phyloP scores from a whole-genome alignment of 1,284 basidiomycete species.

The Marasmius oreades region DNA sequence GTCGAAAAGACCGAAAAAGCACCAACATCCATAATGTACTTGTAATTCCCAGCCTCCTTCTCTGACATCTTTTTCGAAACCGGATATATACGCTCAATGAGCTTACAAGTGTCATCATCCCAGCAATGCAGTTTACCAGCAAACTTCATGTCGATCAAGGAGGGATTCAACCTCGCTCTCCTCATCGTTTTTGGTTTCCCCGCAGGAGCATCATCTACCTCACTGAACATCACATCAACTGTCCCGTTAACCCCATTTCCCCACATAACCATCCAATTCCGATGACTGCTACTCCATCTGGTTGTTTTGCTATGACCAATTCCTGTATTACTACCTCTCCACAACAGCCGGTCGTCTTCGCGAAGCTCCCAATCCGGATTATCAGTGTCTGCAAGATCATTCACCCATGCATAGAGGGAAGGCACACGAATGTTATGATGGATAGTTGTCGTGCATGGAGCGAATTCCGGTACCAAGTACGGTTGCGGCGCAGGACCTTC shows the following conservation, averaged over 20 bases:
- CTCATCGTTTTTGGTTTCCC: constrained; percentile 36
- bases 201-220: constrained; percentile 28
- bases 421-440: constrained; percentile 62
- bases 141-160: constrained; percentile 59
- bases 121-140: constrained; percentile 49
- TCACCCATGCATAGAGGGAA: constrained; percentile 41
- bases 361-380: constrained; percentile 57
- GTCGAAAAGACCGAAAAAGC: neutral
- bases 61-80: constrained; percentile 41
- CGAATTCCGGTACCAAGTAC: constrained; percentile 51
- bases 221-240: constrained; percentile 26
- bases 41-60: constrained; percentile 53
- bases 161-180: constrained; percentile 40
- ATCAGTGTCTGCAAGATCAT: constrained; percentile 32
- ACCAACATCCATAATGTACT: constrained; percentile 65
- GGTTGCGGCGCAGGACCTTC: constrained; percentile 46
- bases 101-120: constrained; percentile 31
- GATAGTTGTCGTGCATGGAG: constrained; percentile 50
- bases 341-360: constrained; percentile 48
- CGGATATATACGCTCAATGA: constrained; percentile 41
- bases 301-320: constrained; percentile 41
- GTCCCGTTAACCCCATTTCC: constrained; percentile 32
- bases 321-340: constrained; percentile 67
- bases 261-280: constrained; percentile 32
- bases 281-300: constrained; percentile 52